Evolutionary conservation across 73 alveolate genomes (phyloP), one percentile per base, ranked within the genome.

Genomic region (Paramecium biaurelia): DNA sequence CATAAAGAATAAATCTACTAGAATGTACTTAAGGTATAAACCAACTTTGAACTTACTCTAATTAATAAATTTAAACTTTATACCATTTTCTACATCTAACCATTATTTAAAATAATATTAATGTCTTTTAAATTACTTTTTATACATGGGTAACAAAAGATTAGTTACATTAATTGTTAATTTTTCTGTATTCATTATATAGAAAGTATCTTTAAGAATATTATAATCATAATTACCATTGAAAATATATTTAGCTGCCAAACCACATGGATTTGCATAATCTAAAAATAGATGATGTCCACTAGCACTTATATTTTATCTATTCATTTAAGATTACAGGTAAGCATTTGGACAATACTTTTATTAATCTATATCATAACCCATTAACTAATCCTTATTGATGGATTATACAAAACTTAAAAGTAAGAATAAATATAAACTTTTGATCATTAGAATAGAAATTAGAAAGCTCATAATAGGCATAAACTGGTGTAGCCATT

Each of bases 211-310:
- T 63, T 28, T 7, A 2, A 0, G 23, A 63, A 63, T 26, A 26
- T 23, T 4, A 63, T 7, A 30, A 63, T 26, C 26, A 24, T 26
- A 4, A 53, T 7, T 63, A 63, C 84, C 90, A 45, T 79, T 79
- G 15, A 79, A 79, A 18, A 45, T 20, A 45, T 43, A 79, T 20
- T 79, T 79, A 45, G 90, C 90, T 18, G 90, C 90, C 45, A 79
- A 23, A 47, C 90, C 90, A 79, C 90, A 79, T 7, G 90, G 90
- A 47, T 79, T 79, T 23, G 90, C 90, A 21, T 79, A 43, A 9
- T 38, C 32, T 21, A 9, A 4, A 79, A 15, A 23, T 15, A 79
- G n/a, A 21, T 37, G 32, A 21, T 43, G 56, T 0, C 90, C 90
- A 42, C 63, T 41, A 1, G 90, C 90, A 79, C 56, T 23, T 6